Evolutionary conservation across 2,329 filamentous ascomycete genomes (phyloP), one percentile per base, ranked within the genome.

Genomic region (Fusarium compactum): DNA sequence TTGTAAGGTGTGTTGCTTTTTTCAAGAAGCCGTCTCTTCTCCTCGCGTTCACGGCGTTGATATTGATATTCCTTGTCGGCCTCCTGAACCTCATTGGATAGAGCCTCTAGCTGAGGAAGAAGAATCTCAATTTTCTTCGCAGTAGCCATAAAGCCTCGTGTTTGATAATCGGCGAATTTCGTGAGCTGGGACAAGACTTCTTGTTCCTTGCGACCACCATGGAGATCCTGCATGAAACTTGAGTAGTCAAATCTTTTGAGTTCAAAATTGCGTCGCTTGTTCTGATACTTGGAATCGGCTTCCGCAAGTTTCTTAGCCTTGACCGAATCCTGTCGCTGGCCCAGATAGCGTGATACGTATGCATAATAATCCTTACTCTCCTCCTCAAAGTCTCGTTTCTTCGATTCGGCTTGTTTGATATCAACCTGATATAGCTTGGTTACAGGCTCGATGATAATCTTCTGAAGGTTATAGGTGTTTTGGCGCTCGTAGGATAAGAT

Each of bases 351-450:
- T 68, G 94, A 92, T 53, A 98, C 93, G 78, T 97, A 99, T 68
- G 92, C 91, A 81, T 99, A 99, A 82, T 97, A 99, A 78, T 99
- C 96, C 79, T 97, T 96, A 83, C 95, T 98, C 79, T 99, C 96
- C 76, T 99, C 96, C 70, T 99, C 96, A 75, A 99, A 99, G 74
- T 98, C 96, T 71, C 96, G 94, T 82, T 96, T 97, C 84, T 99
- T 99, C 43, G 92, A 87, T 77, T 99, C 96, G 27, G 95, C 97
- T 80, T 97, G 94, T 80, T 99, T 99, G 83, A 99, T 98, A 76
- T 99, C 97, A 70, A 95, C 87, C 66, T 94, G 94, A 80, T 99
- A 99, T 16, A 99, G 84, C 80, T 94, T 97, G 71, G 89, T 91
- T 72, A 99, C 88, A 2, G 97, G 97, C 45, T 99, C 96, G 71